Base-by-base conservation (phyloP, 257 asterid species). In the Petrea volubilis region DNA sequence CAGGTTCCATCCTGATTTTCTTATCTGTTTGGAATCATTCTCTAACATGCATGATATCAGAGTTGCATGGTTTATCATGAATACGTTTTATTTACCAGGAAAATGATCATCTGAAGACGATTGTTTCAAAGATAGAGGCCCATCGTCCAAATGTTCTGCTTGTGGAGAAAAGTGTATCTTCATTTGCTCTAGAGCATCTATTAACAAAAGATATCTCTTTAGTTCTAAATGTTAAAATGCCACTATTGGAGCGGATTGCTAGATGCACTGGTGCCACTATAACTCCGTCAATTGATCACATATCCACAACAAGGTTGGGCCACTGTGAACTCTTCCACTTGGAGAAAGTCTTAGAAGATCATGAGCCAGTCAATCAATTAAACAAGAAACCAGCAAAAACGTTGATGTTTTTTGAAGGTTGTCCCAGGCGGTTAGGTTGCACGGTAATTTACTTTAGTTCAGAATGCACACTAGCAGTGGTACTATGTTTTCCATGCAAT, bases 351-450 rank as follows among this genome's bases (percentile, higher is more conserved):
- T 59, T 74, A 27, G 99, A 90, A 79, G 91, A 90, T 57, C 96
- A 85, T 60, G 96, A 90, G 75, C 77, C 84, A 11, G 64, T 53
- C 64, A 94, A 85, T 79, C 98, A 86, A 78, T 77, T 83, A 60
- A 90, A 88, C 80, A 88, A 77, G 72, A 95, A 83, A 79, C 96
- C 95, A 40, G 78, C 83, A 21, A 92, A 90, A 80, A 95, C 99
- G 5, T 80, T 95, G 81, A 95, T 95, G 99, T 90, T 81, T 81
- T 87, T 95, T 55, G 97, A 91, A 80, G 99, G 99, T 44, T 95
- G 99, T 80, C 91, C 96, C 7, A 81, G 95, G 84, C 96, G 97
- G 71, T 77, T 95, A 75, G 97, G 98, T 67, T 92, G 99, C 96
- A 95, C 99, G 96, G 99, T 95, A 88, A 1, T 63, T 27, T 49